Evolutionary conservation across 192 early-diverging fungal genomes (phyloP).

Genomic region (Piromyces finnis): DNA sequence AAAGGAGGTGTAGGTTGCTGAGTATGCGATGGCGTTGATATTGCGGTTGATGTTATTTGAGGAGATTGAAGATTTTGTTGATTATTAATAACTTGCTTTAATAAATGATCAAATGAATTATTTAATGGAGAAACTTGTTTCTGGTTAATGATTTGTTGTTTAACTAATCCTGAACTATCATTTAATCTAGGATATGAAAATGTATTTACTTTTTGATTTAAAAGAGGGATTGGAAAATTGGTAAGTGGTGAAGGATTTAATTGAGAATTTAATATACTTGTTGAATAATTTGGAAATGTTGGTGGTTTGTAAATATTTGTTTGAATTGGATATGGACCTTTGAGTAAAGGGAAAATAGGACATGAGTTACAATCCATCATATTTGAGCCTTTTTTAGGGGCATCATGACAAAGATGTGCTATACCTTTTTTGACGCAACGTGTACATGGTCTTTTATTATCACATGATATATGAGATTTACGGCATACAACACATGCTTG

Average conservation of each 20-base stretch:
- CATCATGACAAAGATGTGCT: not conserved
- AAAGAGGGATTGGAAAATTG: not conserved
- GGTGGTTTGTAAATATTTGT: not conserved
- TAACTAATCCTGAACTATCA: not conserved
- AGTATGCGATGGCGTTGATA: too few relatives aligned
- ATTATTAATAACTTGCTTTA: not conserved
- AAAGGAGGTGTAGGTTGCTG: not conserved
- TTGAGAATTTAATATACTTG: not conserved
- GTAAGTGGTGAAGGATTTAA: not conserved
- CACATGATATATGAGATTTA: not conserved
- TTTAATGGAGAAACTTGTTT: not conserved
- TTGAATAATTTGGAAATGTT: not conserved
- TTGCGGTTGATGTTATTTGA: not conserved
- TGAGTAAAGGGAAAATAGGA: not conserved
- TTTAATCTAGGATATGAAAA: not conserved
- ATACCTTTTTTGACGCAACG: not conserved
- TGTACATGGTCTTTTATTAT: not conserved
- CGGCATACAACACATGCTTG: not conserved
- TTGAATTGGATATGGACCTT: not conserved
- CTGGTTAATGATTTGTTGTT: not conserved
- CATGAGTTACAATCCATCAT: not conserved
- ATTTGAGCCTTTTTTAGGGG: not conserved
- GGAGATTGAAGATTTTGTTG: not conserved
- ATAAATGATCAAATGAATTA: not conserved
- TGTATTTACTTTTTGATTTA: not conserved